Percentiles rank a stretch among this genome's conserved stretches.
These are phyloP conservation scores for Amoebophrya sp. DNA, from an alignment of 169 alveolate genomes.

Conservation along the genomic window DNA sequence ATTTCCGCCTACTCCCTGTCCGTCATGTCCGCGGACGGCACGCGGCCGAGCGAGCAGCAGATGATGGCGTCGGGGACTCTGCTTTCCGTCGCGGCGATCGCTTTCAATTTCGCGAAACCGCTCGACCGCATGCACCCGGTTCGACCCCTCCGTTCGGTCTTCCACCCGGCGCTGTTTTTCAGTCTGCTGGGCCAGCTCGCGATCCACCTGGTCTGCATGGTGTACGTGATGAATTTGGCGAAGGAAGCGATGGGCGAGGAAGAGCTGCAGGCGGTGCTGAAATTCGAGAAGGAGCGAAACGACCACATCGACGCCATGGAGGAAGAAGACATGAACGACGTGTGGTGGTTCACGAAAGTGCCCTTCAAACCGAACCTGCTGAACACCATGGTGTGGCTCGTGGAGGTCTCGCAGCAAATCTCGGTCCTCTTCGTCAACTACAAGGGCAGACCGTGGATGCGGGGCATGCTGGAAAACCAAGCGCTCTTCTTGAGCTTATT, in stretches of 20 bases:
- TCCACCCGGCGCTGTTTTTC: slow-evolving; percentile 48
- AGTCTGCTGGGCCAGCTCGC: slow-evolving; percentile 30
- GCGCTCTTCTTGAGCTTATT: slow-evolving; percentile 25
- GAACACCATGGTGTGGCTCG: slow-evolving; percentile 49
- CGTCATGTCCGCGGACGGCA: slow-evolving; percentile 47
- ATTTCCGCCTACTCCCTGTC: slow-evolving; percentile 84
- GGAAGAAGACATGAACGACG: background rate
- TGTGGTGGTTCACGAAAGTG: slow-evolving; percentile 8
- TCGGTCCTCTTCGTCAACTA: slow-evolving; percentile 51
- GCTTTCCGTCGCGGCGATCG: slow-evolving; percentile 45
- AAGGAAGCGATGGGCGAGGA: slow-evolving; percentile 50
- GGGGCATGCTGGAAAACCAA: slow-evolving; percentile 49
- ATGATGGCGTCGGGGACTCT: slow-evolving; percentile 28
- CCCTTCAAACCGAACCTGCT: slow-evolving; percentile 39
- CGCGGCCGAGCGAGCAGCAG: background rate
- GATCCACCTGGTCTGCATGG: slow-evolving; percentile 45
- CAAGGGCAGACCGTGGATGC: slow-evolving; percentile 53
- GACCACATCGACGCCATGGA: slow-evolving; percentile 34
- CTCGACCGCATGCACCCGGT: slow-evolving; percentile 49
- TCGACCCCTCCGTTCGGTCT: slow-evolving; percentile 45
- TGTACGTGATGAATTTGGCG: slow-evolving; percentile 41
- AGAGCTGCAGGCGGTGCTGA: slow-evolving; percentile 37
- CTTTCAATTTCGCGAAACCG: slow-evolving; percentile 47
- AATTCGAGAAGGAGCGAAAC: slow-evolving; percentile 49
- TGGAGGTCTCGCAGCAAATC: slow-evolving; percentile 49